phyloP scores from a whole-genome alignment of 495 filamentous ascomycete genomes.

The Penicillium lagena region DNA sequence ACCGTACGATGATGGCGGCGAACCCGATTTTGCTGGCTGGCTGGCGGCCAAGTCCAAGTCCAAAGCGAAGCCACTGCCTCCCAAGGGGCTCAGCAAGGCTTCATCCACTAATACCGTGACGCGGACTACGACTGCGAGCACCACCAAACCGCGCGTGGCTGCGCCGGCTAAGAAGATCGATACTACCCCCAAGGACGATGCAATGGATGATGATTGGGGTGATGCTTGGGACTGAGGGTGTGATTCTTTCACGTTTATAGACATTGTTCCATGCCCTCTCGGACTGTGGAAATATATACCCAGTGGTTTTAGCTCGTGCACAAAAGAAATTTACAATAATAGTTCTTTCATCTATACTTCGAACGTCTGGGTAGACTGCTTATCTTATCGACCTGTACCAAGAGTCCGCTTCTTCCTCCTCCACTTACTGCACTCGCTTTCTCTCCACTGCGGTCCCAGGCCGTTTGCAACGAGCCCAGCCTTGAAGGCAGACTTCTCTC shows the following conservation, averaged over 20 bases:
- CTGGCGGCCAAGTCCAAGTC: slow-evolving; percentile 73
- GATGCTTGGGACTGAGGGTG: slow-evolving; percentile 45
- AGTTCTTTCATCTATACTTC: too few species aligned
- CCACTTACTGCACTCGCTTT: too few species aligned
- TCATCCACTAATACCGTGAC: slow-evolving; percentile 20
- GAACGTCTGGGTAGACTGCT: neutral
- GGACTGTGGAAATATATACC: too few species aligned
- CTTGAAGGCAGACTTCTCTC: too few species aligned
- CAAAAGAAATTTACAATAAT: too few species aligned
- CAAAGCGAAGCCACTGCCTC: slow-evolving; percentile 62
- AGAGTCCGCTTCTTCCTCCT: neutral
- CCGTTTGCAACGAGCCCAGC: too few species aligned
- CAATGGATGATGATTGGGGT: slow-evolving; percentile 48
- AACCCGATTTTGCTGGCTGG: slow-evolving; percentile 94
- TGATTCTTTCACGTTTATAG: neutral
- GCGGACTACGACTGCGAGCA: slow-evolving; percentile 24
- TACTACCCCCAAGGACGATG: slow-evolving; percentile 44
- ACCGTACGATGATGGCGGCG: slow-evolving; percentile 72
- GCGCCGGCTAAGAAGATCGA: slow-evolving; percentile 40
- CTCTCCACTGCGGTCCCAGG: too few species aligned
- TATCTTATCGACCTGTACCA: slow-evolving; percentile 4
- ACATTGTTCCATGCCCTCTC: too few species aligned
- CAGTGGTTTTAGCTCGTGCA: too few species aligned
- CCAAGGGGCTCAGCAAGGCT: slow-evolving; percentile 67
- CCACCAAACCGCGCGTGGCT: slow-evolving; percentile 34